Evolutionary conservation across 495 filamentous ascomycete species (phyloP), one percentile per base, ranked within the genome.

Genomic region (Penicillium coffeae): DNA sequence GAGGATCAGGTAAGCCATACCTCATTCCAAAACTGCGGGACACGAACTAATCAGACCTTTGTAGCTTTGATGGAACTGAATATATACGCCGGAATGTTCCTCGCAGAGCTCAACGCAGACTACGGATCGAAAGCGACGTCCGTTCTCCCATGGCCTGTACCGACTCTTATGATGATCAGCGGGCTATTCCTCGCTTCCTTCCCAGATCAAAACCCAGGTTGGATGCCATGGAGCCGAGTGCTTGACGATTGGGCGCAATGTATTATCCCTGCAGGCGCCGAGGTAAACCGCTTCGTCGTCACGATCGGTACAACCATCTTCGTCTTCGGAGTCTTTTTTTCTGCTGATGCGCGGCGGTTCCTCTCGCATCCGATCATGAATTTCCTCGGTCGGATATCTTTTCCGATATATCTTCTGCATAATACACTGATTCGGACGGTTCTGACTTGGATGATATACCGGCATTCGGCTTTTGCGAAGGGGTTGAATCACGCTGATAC

Each of bases 341-440:
- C 54, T 6, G 22, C 50, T 13, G 19, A 15, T 5, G 14, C 48
- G 3, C 51, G 48, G 8, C 55, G 42, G 7, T 12, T 51, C n/a
- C 55, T 61, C 5, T 50, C 58, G 4, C 25, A 38, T 5, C 54
- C 48, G 0, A 19, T 50, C 12, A 35, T 61, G 25, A 40, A 50
- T 9, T 61, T 51, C 38, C 14, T 61, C 4, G 58, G 58, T 6
- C 47, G 45, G 0, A 52, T 61, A 13, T 54, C 48, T 13, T 61
- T 61, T 37, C 55, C 58, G 1, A 36, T 61, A 3, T 61, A 61
- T 33, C 42, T 61, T 1, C 8, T 61, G 12, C 58, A 58, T 38
- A 48, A 50, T 12, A 51, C 55, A 3, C 27, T 58, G 1, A 61
- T 61, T 21, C 51, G 58, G 16, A 54, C 58, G 0, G 48, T 58